Base-by-base conservation (phyloP, 2,329 filamentous ascomycete species). In the Fusarium sp. region DNA sequence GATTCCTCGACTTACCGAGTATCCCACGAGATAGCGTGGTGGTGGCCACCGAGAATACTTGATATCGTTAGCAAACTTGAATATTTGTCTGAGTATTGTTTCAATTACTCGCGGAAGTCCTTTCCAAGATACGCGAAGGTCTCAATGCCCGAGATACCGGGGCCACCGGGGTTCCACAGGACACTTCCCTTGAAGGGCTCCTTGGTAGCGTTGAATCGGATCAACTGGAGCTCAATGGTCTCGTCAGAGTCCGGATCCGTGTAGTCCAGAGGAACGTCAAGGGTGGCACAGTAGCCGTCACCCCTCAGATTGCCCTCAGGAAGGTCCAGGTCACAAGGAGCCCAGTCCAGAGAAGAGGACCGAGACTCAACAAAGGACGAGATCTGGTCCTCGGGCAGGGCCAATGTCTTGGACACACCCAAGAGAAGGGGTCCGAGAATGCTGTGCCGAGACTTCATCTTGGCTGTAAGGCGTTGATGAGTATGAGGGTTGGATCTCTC, bases 191-290 rank as follows among this genome's bases (percentile, higher is more conserved):
- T 77, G 3, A 73, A 72, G 1, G 76, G 74, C 46, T 76, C 54
- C 4, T 72, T 68, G 5, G 70, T 46, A 2, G 80, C 78, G 1
- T 75, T 72, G 6, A 78, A 68, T 31, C 66, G 78, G 40, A 79
- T 43, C 3, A 82, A 68, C 13, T 78, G 69, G 7, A 82, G 71
- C 4, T 62, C 58, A 7, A 81, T 54, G 1, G 74, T 79, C 47
- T 76, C 62, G 30, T 66, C 72, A n/a, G 66, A 74, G 28, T 70
- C 50, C 1, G 39, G 31, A 8, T 74, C 43, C 7, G 77, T 76
- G 62, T 83, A 83, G 65, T 82, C 81, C 7, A 82, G 77, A 1
- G 81, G 81, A 0, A 82, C 80, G 0, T 60, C 41, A 16, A 83
- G 55, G 18, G 68, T 78, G 27, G 73, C 78, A 67, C 80, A 82